Conservation (phyloP, 257 asterid species). For the Petunia secreta region DNA sequence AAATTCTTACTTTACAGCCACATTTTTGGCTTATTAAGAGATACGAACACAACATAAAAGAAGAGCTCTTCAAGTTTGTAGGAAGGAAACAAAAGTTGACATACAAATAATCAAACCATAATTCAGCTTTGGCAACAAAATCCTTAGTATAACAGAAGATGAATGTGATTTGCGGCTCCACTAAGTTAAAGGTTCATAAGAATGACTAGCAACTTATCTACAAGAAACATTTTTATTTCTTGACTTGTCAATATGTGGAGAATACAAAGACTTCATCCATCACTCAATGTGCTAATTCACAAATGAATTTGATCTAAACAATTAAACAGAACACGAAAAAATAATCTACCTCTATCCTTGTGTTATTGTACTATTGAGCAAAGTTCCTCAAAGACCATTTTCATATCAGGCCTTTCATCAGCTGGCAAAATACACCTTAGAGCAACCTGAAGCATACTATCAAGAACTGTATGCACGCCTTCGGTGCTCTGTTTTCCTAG, state of each 20-base stretch:
- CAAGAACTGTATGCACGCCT: slow-evolving; percentile 37
- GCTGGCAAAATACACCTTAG: slow-evolving; percentile 77
- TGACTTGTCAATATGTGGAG: neutral
- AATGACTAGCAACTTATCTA: neutral
- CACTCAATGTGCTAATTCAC: neutral
- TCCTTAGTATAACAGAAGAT: neutral
- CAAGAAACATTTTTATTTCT: neutral
- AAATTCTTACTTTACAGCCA: neutral
- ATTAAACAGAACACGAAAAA: slow-evolving; percentile 21
- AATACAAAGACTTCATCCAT: slow-evolving; percentile 15
- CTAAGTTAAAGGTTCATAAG: neutral
- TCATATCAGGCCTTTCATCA: slow-evolving; percentile 81
- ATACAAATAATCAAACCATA: neutral
- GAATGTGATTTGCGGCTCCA: neutral
- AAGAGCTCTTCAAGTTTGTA: neutral
- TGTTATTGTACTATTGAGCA: slow-evolving; percentile 38
- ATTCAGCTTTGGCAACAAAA: neutral
- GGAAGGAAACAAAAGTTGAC: neutral
- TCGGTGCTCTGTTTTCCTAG: slow-evolving; percentile 36
- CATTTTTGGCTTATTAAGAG: neutral
- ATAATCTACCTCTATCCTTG: slow-evolving; percentile 27
- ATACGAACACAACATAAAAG: neutral
- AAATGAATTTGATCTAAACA: slow-evolving; percentile 27
- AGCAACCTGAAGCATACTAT: slow-evolving; percentile 61
- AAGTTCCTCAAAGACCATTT: slow-evolving; percentile 66